A percentile compares a stretch with the other conserved stretches of the same genome.
These are phyloP conservation scores for Apiotrichum gamsii DNA, from an alignment of 1,284 basidiomycete species.

Conservation along the genomic window DNA sequence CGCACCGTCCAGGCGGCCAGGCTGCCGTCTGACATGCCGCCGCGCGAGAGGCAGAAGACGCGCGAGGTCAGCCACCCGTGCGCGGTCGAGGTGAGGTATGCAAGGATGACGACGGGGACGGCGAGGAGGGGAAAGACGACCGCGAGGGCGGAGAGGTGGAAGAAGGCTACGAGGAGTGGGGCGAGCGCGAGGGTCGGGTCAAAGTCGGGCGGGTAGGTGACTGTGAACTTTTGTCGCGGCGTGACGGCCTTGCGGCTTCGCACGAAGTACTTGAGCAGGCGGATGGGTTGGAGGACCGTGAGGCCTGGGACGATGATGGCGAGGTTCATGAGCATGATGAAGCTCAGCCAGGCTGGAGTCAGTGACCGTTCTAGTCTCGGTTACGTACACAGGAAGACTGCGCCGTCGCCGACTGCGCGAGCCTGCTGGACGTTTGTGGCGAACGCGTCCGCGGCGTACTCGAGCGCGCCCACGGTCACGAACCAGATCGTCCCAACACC, in stretches of 20 bases:
- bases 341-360: slow-evolving; percentile 44
- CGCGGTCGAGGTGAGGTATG: slow-evolving; percentile 64
- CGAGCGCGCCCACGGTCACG: slow-evolving; percentile 58
- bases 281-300: slow-evolving; percentile 61
- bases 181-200: slow-evolving; percentile 61
- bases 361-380: neutral
- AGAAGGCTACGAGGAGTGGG: slow-evolving; percentile 60
- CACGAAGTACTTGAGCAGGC: slow-evolving; percentile 55
- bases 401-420: slow-evolving; percentile 58
- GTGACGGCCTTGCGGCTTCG: slow-evolving; percentile 59
- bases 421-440: slow-evolving; percentile 48
- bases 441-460: slow-evolving; percentile 61
- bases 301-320: slow-evolving; percentile 65
- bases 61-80: slow-evolving; percentile 69
- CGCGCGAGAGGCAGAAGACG: slow-evolving; percentile 62
- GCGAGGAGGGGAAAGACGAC: slow-evolving; percentile 69
- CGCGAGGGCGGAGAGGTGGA: slow-evolving; percentile 62
- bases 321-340: slow-evolving; percentile 60
- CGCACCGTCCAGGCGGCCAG: slow-evolving; percentile 67
- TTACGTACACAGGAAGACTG: slow-evolving; percentile 62
- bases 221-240: slow-evolving; percentile 67
- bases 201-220: slow-evolving; percentile 64
- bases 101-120: slow-evolving; percentile 60
- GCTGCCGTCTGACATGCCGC: slow-evolving; percentile 60
- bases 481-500: slow-evolving; percentile 57